Percentiles rank a stretch among this genome's conserved stretches.
phyloP scores from a whole-genome alignment of 2,329 filamentous ascomycete species.

The Zasmidium cellare region DNA sequence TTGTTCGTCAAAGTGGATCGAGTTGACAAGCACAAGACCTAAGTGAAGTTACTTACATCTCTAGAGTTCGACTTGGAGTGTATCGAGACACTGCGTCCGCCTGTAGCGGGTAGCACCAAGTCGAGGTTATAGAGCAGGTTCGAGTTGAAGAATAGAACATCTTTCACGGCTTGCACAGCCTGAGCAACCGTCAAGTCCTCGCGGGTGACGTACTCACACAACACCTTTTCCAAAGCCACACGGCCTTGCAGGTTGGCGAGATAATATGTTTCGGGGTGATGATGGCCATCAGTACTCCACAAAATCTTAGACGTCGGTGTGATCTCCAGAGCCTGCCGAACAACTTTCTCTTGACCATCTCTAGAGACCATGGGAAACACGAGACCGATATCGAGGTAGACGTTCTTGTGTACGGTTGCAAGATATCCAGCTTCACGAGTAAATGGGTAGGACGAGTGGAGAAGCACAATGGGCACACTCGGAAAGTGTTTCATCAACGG shows the following conservation, averaged over 20 bases:
- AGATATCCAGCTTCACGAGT: constrained; percentile 77
- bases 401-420: constrained; percentile 73
- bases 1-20: too few species aligned
- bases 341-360: constrained; percentile 69
- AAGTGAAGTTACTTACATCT: not conserved
- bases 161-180: constrained; percentile 63
- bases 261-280: constrained; percentile 75
- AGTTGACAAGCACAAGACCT: too few species aligned
- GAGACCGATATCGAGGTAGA: constrained; percentile 79
- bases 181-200: constrained; percentile 62
- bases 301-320: constrained; percentile 73
- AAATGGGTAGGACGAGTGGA: constrained; percentile 81
- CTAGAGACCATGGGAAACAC: constrained; percentile 78
- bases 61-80: not conserved
- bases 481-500: constrained; percentile 69
- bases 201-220: constrained; percentile 66
- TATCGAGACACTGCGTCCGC: not conserved
- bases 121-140: constrained; percentile 70
- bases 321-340: constrained; percentile 73
- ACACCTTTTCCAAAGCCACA: constrained; percentile 66
- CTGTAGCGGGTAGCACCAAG: constrained; percentile 9
- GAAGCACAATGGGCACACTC: constrained; percentile 70
- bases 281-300: constrained; percentile 80
- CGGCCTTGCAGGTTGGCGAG: constrained; percentile 72
- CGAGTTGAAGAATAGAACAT: constrained; percentile 74